These are phyloP conservation scores for Paralagenidium karlingii DNA, from an alignment of 352 stramenopile genomes.

Conservation along the genomic window DNA sequence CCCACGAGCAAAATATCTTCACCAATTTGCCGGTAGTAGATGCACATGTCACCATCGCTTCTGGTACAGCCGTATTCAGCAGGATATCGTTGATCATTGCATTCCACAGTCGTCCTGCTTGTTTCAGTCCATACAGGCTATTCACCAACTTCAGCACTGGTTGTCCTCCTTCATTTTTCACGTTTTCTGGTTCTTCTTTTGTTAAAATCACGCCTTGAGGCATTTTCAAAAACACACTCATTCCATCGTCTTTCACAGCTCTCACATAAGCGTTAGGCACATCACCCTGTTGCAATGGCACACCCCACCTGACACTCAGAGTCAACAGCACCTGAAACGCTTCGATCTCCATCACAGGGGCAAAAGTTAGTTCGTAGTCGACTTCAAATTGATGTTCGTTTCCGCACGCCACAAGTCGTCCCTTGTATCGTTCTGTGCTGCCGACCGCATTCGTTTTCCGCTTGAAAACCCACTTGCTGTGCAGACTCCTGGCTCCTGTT, in stretches of 20 bases:
- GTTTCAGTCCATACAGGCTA: conserved; percentile 17
- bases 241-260: not conserved
- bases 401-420: not conserved
- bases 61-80: too few species aligned
- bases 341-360: conserved; percentile 4
- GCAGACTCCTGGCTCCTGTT: not conserved
- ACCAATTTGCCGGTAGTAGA: not conserved
- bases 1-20: not conserved
- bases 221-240: not conserved
- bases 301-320: not conserved
- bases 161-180: not conserved
- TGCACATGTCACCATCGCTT: not conserved
- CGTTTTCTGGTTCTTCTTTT: conserved; percentile 1
- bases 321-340: not conserved
- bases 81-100: not conserved
- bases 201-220: not conserved
- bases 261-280: conserved; percentile 1
- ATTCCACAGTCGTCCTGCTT: conserved; percentile 13
- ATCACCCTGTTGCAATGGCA: not conserved
- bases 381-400: not conserved
- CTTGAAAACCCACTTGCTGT: not conserved
- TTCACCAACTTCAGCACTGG: conserved; percentile 5
- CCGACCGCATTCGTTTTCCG: not conserved
- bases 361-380: not conserved
- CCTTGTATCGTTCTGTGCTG: not conserved